These are phyloP conservation scores for Plicaturopsis crispa DNA, from an alignment of 768 basidiomycete genomes.

Conservation along the genomic window DNA sequence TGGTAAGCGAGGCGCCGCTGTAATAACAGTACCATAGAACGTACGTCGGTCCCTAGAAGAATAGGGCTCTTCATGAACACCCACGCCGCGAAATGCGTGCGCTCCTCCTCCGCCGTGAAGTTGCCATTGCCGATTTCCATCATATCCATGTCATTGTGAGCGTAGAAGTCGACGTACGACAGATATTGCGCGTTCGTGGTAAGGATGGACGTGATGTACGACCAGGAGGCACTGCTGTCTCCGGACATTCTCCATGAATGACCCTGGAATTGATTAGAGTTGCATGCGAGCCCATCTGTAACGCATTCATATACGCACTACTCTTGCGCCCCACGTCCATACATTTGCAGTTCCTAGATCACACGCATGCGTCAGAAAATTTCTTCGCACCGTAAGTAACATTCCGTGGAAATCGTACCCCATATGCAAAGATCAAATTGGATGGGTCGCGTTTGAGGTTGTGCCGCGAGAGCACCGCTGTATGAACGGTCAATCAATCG, in stretches of 20 bases:
- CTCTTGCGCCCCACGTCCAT: slow-evolving; percentile 52
- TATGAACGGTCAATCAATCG: not conserved
- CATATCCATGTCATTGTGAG: slow-evolving; percentile 58
- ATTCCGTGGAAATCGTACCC: too few species aligned
- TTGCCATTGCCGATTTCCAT: slow-evolving; percentile 45
- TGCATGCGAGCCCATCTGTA: not conserved
- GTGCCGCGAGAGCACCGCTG: slow-evolving; percentile 42
- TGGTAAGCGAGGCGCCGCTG: too few species aligned
- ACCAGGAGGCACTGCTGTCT: slow-evolving; percentile 42
- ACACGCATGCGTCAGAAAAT: too few species aligned
- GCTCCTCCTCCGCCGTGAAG: slow-evolving; percentile 39
- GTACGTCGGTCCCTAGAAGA: slow-evolving; percentile 31
- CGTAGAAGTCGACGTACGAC: slow-evolving; percentile 33
- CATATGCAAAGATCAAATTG: slow-evolving; percentile 47
- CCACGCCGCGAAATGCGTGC: slow-evolving; percentile 55
- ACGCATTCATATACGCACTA: slow-evolving; percentile 21
- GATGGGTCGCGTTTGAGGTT: slow-evolving; percentile 33
- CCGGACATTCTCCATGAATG: slow-evolving; percentile 50
- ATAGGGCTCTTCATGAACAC: slow-evolving; percentile 52
- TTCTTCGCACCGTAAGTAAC: too few species aligned
- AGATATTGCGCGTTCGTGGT: slow-evolving; percentile 33
- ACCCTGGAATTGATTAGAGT: slow-evolving; percentile 23
- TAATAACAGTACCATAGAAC: slow-evolving; percentile 28
- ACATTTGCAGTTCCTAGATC: slow-evolving; percentile 42
- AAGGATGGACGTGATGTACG: slow-evolving; percentile 40